Evolutionary conservation across 1,139 yeast species (phyloP), one percentile per base, ranked within the genome.

Genomic region (Blastobotrys illinoisensis): DNA sequence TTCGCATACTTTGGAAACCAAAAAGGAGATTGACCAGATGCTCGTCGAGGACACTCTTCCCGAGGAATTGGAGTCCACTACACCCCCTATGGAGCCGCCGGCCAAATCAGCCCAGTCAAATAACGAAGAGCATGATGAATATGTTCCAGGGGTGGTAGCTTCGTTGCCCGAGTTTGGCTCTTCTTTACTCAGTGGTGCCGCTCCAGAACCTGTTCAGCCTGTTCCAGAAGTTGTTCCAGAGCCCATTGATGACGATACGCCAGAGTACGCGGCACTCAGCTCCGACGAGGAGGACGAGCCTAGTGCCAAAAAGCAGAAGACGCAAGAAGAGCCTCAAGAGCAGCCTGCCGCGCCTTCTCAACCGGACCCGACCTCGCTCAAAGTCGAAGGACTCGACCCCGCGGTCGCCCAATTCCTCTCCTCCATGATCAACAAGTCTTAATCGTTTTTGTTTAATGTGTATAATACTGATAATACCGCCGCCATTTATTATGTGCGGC

Each of bases 21-120:
- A 79, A 56, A 63, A 64, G 4, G 85, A 81, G 59, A 71, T 82
- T 36, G 71, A 72, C 50, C 74, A 73, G 32, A 75, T 80, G 72
- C 62, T 78, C 6, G 71, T 70, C 4, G 44, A 49, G 11, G 49
- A 46, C 16, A 45, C 50, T 6, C 11, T 43, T 11, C 14, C 44
- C 9, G 52, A 44, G 9, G 47, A 46, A 9, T 74, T 67, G 18
- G 71, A 62, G 16, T 54, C 57, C n/a, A 55, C 58, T 14, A 55
- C 63, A 13, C 61, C 61, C 14, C 58, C 57, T 24, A 60, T 62
- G 28, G 53, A 46, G 9, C 60, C 32, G 54, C 50, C 50, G 20
- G 20, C 23, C 23, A 4, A 21, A 21, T 6, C 6, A 6, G 23
- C 23, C 23, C 23, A 21, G 23, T 21, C 23, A 21, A 21, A 6